phyloP scores from a whole-genome alignment of 257 asterid species.

The Ocimum tenuiflorum region DNA sequence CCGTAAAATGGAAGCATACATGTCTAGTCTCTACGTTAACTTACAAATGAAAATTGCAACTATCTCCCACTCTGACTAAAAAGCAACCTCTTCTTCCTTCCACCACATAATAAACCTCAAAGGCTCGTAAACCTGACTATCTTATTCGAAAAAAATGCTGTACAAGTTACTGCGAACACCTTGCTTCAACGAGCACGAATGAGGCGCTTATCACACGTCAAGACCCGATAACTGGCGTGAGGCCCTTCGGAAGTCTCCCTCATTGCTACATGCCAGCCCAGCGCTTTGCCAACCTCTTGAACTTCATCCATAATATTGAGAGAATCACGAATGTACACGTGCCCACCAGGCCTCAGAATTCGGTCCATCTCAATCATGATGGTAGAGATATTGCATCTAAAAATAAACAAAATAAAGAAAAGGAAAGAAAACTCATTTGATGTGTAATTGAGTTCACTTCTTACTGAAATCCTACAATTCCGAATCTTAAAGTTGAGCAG shows the following conservation, averaged over 20 bases:
- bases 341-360: constrained; percentile 84
- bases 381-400: constrained; percentile 64
- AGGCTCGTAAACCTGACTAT: too few relatives aligned
- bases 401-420: too few relatives aligned
- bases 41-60: constrained; percentile 12
- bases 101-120: constrained; percentile 6
- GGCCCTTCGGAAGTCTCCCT: constrained; percentile 92
- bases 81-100: background rate
- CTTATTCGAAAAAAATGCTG: too few relatives aligned
- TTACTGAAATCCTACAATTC: too few relatives aligned
- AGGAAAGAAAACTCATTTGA: background rate
- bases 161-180: background rate
- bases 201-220: constrained; percentile 57
- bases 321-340: constrained; percentile 58
- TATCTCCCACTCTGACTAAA: background rate
- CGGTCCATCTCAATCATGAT: constrained; percentile 97
- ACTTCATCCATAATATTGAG: constrained; percentile 64
- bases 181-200: constrained; percentile 19
- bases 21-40: background rate
- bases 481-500: too few relatives aligned
- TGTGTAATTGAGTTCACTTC: too few relatives aligned
- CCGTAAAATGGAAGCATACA: background rate
- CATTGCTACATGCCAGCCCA: constrained; percentile 67
- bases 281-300: constrained; percentile 54
- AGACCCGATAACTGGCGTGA: constrained; percentile 70